Evolutionary conservation across 2,329 filamentous ascomycete genomes (phyloP), one percentile per base, ranked within the genome.

Genomic region (Aspergillus eucalypticola): DNA sequence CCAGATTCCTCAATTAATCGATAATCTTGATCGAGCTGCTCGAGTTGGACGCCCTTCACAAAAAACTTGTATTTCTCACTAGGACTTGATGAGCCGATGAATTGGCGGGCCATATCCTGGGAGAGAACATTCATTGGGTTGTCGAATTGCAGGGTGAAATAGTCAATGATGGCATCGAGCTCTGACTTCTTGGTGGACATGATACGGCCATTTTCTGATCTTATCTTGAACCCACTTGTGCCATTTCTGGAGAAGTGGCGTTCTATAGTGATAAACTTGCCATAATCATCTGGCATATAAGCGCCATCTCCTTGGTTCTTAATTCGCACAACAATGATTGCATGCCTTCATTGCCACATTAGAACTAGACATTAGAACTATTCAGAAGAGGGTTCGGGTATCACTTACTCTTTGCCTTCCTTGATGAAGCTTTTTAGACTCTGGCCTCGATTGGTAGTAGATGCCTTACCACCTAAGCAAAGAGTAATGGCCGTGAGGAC

Each of bases 101-200:
- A 99, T 60, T 96, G 90, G 10, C 95, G 88, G 10, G 95, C 95
- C 76, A 93, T 92, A 73, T 99, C 95, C 75, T 99, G 95, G 0
- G 93, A 96, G 17, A 99, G 83, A 6, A 98, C 90, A 61, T 96
- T 98, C 80, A 99, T 88, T 0, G 95, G 95, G 68, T 99, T 99
- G 72, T 98, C 94, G 59, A 99, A 92, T 74, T 98, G 94, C 44
- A 99, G 81, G 44, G 90, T 91, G 73, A 92, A 98, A 73, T 91
- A 96, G 74, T 99, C 95, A 44, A 92, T 88, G 51, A 99, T 94
- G 66, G 96, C 91, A 66, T 97, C 93, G 8, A 99, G 84, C 66
- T 97, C 94, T 8, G 85, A 82, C 72, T 91, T 95, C 76, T 92
- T 96, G 8, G 84, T 91, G 0, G 92, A 96, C 51, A 97, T 84